A percentile compares a stretch with the other conserved stretches of the same genome.
phyloP scores from a whole-genome alignment of 2,329 filamentous ascomycete genomes.

The Westerdykella sp. region DNA sequence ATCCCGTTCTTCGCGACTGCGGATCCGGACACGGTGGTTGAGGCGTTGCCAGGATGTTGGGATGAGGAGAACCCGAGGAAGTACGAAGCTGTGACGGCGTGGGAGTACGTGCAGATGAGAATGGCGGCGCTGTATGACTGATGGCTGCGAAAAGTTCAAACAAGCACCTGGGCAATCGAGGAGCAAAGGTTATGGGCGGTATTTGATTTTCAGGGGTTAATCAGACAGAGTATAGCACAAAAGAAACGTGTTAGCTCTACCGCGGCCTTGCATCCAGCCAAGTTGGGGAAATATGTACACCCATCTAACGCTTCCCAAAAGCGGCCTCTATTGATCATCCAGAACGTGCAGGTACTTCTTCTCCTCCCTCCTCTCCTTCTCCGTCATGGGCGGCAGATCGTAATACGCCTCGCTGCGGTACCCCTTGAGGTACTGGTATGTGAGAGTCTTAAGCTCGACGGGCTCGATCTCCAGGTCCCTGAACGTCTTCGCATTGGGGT shows the following conservation, averaged over 20 bases:
- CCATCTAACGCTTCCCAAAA: no score
- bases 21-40: slow-evolving; percentile 35
- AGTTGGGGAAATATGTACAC: no score
- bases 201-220: no score
- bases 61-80: slow-evolving; percentile 28
- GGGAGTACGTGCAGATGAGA: slow-evolving; percentile 31
- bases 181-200: no score
- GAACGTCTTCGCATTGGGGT: slow-evolving; percentile 89
- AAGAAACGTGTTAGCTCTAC: no score
- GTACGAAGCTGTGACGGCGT: slow-evolving; percentile 37
- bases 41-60: slow-evolving; percentile 33
- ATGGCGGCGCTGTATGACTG: slow-evolving; percentile 17
- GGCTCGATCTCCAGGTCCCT: slow-evolving; percentile 87
- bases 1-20: slow-evolving; percentile 39
- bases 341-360: slow-evolving; percentile 91
- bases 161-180: no score
- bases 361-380: slow-evolving; percentile 90
- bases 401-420: slow-evolving; percentile 86
- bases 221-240: no score
- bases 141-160: no score
- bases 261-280: no score
- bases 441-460: slow-evolving; percentile 76
- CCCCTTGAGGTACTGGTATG: slow-evolving; percentile 91
- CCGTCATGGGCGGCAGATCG: slow-evolving; percentile 88
- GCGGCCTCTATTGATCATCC: slow-evolving; percentile 31